These are phyloP conservation scores for Dactylorhiza incarnata DNA, from an alignment of 106 monocot species.

Conservation along the genomic window DNA sequence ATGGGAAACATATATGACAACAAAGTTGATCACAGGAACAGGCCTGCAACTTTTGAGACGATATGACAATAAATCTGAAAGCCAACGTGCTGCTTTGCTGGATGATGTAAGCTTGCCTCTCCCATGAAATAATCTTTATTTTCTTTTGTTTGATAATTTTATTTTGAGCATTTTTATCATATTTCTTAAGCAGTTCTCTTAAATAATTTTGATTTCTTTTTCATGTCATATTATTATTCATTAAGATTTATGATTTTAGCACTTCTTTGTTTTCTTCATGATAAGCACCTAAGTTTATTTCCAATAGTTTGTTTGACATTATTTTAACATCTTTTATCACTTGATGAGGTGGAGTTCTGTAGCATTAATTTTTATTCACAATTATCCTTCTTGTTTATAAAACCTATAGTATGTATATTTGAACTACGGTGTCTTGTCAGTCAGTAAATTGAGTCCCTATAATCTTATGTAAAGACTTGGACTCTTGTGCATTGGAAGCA, in stretches of 20 bases:
- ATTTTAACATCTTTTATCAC: not conserved
- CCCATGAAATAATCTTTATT: not conserved
- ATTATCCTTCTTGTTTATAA: not conserved
- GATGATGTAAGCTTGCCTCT: slow-evolving; percentile 62
- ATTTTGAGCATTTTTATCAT: not conserved
- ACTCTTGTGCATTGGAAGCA: not conserved
- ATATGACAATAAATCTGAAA: slow-evolving; percentile 78
- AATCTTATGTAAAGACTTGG: not conserved
- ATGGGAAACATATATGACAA: slow-evolving; percentile 93
- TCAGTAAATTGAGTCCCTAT: not conserved
- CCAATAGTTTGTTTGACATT: not conserved
- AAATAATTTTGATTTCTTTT: not conserved
- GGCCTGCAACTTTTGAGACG: slow-evolving; percentile 73
- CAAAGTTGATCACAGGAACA: slow-evolving; percentile 79
- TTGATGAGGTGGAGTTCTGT: not conserved
- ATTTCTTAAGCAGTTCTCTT: not conserved
- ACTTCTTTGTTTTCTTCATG: not conserved
- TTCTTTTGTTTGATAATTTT: not conserved
- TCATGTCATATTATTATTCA: not conserved
- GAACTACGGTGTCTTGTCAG: not conserved
- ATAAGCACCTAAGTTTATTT: not conserved
- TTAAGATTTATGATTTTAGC: not conserved
- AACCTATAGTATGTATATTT: not conserved
- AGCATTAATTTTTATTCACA: not conserved
- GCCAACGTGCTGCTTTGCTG: slow-evolving; percentile 62